Conservation (phyloP, 768 basidiomycete species). For the Mycena capillaripes region DNA sequence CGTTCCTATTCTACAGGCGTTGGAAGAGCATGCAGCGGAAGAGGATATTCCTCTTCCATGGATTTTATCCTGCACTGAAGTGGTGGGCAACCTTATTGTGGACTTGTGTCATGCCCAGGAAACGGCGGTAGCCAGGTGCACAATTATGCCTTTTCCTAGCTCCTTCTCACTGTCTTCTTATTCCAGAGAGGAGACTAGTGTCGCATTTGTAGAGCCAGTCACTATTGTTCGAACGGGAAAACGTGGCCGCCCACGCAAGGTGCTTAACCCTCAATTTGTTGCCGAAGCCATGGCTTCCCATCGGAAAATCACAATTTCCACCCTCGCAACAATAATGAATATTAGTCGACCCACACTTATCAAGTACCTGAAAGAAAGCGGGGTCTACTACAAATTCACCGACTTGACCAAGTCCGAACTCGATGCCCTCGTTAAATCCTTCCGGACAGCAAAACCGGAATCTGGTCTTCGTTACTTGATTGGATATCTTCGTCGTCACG, state of each 20-base stretch:
- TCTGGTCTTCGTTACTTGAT: constrained; percentile 43
- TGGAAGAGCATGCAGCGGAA: background rate
- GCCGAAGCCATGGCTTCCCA: background rate
- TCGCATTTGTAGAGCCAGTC: background rate
- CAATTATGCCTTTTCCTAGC: background rate
- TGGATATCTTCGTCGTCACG: constrained; percentile 38
- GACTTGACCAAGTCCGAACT: background rate
- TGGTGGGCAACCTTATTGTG: background rate
- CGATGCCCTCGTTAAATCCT: background rate
- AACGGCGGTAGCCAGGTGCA: background rate
- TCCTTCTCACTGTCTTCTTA: no score
- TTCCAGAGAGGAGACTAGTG: background rate
- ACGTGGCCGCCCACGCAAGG: constrained; percentile 9
- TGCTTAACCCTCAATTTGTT: background rate
- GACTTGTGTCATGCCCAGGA: background rate
- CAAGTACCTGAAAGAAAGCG: background rate
- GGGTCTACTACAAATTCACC: constrained; percentile 1
- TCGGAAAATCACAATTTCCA: background rate
- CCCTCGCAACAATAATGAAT: background rate
- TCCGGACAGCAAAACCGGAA: background rate
- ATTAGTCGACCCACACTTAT: background rate
- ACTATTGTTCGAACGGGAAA: background rate
- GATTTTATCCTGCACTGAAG: background rate
- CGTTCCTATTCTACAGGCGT: background rate
- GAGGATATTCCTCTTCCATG: background rate